phyloP scores from a whole-genome alignment of 2,329 filamentous ascomycete species.

The Gnomoniopsis sp. region DNA sequence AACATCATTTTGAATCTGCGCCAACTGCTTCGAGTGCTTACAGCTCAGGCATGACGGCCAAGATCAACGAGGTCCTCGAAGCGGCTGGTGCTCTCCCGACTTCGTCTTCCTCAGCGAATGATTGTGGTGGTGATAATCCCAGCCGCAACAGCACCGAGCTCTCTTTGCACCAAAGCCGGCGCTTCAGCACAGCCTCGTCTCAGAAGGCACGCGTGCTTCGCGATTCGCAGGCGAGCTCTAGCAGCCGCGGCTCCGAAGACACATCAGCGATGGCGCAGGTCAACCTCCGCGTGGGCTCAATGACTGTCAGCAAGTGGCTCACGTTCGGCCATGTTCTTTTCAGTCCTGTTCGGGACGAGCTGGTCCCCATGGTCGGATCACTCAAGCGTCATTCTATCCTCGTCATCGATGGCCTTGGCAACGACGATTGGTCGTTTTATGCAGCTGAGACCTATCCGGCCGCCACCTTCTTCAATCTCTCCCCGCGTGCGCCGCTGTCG shows the following conservation, averaged over 20 bases:
- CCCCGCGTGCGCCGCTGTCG: slow-evolving; percentile 51
- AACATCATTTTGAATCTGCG: slow-evolving; percentile 26
- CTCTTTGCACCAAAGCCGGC: slow-evolving; percentile 19
- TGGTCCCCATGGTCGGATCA: slow-evolving; percentile 49
- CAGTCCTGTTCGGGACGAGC: slow-evolving; percentile 72
- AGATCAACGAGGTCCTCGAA: slow-evolving; percentile 47
- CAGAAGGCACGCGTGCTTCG: slow-evolving; percentile 28
- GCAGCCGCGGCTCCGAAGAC: slow-evolving; percentile 49
- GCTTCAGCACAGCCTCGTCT: slow-evolving; percentile 22
- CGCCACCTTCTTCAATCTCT: slow-evolving; percentile 74
- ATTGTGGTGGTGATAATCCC: slow-evolving; percentile 38
- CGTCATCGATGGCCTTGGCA: slow-evolving; percentile 80
- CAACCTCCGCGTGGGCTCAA: slow-evolving; percentile 73
- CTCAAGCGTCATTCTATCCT: slow-evolving; percentile 63
- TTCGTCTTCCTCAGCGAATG: slow-evolving; percentile 40
- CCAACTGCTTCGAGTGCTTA: slow-evolving; percentile 47
- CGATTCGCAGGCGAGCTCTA: slow-evolving; percentile 41
- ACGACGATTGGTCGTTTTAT: slow-evolving; percentile 85
- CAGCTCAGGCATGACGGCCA: slow-evolving; percentile 53
- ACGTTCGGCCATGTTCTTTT: slow-evolving; percentile 82
- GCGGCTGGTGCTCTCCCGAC: slow-evolving; percentile 36
- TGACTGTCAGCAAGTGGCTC: slow-evolving; percentile 86
- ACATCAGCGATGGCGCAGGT: slow-evolving; percentile 66
- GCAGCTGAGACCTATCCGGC: slow-evolving; percentile 75
- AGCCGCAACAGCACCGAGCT: slow-evolving; percentile 27